Evolutionary conservation across 1,139 yeast species (phyloP), one percentile per base, ranked within the genome.

Genomic region (Komagataea norvegica): DNA sequence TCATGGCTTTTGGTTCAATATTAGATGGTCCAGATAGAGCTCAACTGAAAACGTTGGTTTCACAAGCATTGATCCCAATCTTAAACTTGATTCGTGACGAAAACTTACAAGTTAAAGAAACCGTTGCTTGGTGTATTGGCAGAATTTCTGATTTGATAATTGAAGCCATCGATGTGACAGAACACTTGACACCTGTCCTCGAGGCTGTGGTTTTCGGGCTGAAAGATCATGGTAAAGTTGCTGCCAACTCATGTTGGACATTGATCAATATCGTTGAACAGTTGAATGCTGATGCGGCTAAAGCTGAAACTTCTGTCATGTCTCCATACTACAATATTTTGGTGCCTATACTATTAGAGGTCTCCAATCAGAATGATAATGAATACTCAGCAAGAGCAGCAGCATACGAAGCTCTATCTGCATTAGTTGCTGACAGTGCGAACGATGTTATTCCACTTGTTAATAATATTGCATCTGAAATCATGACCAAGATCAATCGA

Each of bases 51-150:
- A 63, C 62, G 10, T 70, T 88, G 39, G 82, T 91, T 43, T 76
- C 74, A 25, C 89, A 85, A 64, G 96, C 97, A 3, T 68, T 91
- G 44, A 76, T 74, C 24, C 87, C 96, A 17, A 80, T 91, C 43
- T 68, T 89, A 40, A 59, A 61, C 16, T 72, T 89, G 56, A 87
- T 89, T 64, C 67, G 64, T 31, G 97, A 91, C 61, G 72, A 76
- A 19, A 67, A 74, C 25, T 67, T 87, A 46, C 96, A 87, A 59
- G 98, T 91, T 14, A 84, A 87, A 61, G 98, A 91, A 58, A 89
- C 98, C 1, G 96, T 89, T 31, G 95, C 97, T 8, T 91, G 98
- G 98, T 91, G 97, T 64, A 71, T 91, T 44, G 98, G 98, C 42
- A 78, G 96, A 64, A 86, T 91, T 53, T 94, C 97, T 10, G 97